Evolutionary conservation across 1,284 basidiomycete species (phyloP).

Genomic region (Boletus smithii): DNA sequence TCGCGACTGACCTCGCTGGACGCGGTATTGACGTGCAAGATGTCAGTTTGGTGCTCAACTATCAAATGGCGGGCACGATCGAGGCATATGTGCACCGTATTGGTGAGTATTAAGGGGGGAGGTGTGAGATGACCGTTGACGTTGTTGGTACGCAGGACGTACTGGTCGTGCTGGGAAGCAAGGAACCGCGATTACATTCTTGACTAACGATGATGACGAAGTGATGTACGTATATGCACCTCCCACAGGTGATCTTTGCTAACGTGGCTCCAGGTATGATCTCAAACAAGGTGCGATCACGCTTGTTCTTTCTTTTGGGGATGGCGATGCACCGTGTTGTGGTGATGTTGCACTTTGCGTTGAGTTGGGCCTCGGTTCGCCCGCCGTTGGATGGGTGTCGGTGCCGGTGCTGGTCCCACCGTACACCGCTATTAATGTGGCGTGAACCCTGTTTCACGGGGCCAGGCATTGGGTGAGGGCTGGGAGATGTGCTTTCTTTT

Average conservation of each 20-base stretch:
- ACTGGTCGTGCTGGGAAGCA: slow-evolving; percentile 97
- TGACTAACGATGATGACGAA: slow-evolving; percentile 94
- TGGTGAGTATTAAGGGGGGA: slow-evolving; percentile 49
- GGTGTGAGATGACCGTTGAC: slow-evolving; percentile 5
- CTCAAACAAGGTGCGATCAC: slow-evolving; percentile 71
- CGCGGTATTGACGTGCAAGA: slow-evolving; percentile 98
- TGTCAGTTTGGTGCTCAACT: slow-evolving; percentile 95
- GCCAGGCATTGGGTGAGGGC: too few species aligned
- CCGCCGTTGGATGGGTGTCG: too few species aligned
- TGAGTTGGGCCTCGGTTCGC: too few species aligned
- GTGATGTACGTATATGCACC: slow-evolving; percentile 80
- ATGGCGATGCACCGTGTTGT: too few species aligned
- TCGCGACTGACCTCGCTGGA: slow-evolving; percentile 96
- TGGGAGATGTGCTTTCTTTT: too few species aligned
- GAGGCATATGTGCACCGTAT: slow-evolving; percentile 98
- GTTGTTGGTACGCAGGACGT: slow-evolving; percentile 55
- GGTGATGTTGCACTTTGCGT: too few species aligned
- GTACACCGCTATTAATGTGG: too few species aligned
- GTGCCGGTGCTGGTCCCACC: too few species aligned
- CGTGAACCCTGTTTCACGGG: too few species aligned
- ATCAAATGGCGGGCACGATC: slow-evolving; percentile 94
- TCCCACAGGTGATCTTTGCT: slow-evolving; percentile 14
- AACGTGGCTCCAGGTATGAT: slow-evolving; percentile 63
- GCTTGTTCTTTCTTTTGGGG: slow-evolving; percentile 10
- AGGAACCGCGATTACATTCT: slow-evolving; percentile 91